Base-by-base conservation (phyloP, 2,329 filamentous ascomycete species). In the Pseudomassariella vexata region DNA sequence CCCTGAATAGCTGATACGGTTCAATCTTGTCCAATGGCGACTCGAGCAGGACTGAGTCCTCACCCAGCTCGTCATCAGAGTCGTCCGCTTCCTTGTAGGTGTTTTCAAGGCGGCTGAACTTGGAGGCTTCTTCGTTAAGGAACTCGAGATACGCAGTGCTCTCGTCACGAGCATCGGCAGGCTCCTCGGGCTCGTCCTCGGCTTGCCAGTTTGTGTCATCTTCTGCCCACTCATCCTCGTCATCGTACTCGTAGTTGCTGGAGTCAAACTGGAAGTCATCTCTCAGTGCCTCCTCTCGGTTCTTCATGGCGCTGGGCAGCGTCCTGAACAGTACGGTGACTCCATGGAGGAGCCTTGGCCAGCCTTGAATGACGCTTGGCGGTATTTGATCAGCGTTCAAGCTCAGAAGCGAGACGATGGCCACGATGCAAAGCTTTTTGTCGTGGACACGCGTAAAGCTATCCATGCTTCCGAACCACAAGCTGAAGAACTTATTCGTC, bases 401-500 rank as follows among this genome's bases (percentile, higher is more conserved):
- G 27, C 80, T 85, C 31, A 98, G 75, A 9, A 98, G 76, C 5
- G 87, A 75, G 37, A 85, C 82, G 47, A 98, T 96, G 28, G 89
- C 90, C 12, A 89, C 85, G 48, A 98, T 95, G 41, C 87, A 95
- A 17, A 98, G 71, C 70, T 95, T 98, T 76, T 98, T 98, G 68
- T 98, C 92, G 56, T 98, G 92, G 3, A 98, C 92, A 24, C 92
- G 77, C 32, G 79, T 85, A 65, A 98, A 96, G 50, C 78, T 82
- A 41, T 94, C 84, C 65, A 98, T 98, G 63, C 82, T 94, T 24
- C 86, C 86, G 60, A 98, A 98, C 92, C 92, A 98, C 37, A 94
- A 67, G 61, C 86, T 95, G 69, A 98, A 98, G 66, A 98, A 98
- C 55, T 94, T 94, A 64, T 96, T 96, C 6, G 92, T 96, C 90